phyloP scores from a whole-genome alignment of 306 rosid genomes.

The Abrus pulchellus region DNA sequence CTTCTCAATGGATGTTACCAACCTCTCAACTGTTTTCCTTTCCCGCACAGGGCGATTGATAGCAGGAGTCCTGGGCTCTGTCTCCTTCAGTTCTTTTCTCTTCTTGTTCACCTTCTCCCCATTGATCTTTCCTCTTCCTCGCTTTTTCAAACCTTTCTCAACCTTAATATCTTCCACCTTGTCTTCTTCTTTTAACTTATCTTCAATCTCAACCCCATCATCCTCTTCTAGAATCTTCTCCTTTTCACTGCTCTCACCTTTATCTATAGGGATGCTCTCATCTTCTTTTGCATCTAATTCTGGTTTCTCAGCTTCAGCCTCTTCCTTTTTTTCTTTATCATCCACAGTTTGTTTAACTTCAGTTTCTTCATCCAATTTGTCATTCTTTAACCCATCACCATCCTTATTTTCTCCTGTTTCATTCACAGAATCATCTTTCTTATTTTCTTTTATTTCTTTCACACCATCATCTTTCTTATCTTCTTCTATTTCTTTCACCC shows the following conservation, averaged over 20 bases:
- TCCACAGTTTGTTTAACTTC: conserved; percentile 52
- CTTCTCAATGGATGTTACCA: conserved; percentile 86
- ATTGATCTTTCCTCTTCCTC: conserved; percentile 53
- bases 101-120: conserved; percentile 58
- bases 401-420: conserved; percentile 42
- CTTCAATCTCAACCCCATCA: conserved; percentile 46
- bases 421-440: conserved; percentile 43
- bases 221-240: conserved; percentile 42
- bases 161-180: conserved; percentile 50
- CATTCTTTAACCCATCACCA: conserved; percentile 37
- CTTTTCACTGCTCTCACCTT: conserved; percentile 40
- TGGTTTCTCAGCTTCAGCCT: conserved; percentile 51
- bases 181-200: conserved; percentile 38
- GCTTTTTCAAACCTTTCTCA: conserved; percentile 63
- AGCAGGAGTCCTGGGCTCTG: conserved; percentile 80
- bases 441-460: conserved; percentile 21
- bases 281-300: conserved; percentile 58
- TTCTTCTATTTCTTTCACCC: conserved; percentile 30
- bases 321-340: conserved; percentile 51
- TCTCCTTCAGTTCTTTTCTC: conserved; percentile 59
- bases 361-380: conserved; percentile 42
- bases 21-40: conserved; percentile 95
- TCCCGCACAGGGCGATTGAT: conserved; percentile 93
- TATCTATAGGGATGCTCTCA: conserved; percentile 48
- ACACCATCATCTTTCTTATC: conserved; percentile 54